Base-by-base conservation (phyloP, 441 rosid genomes). In the California macrophylla region DNA sequence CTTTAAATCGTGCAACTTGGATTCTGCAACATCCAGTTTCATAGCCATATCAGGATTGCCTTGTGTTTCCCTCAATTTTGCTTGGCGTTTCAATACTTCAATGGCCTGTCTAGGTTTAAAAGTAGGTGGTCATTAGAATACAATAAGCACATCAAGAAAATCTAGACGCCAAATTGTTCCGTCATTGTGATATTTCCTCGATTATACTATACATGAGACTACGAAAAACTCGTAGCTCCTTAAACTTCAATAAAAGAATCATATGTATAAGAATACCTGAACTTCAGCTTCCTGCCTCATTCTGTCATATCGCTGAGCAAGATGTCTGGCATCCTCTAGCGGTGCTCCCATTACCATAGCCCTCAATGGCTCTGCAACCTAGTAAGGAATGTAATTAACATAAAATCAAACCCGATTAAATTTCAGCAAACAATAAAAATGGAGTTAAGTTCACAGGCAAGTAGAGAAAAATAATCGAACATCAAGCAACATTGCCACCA, bases 291-390 rank as follows among this genome's bases (percentile, higher is more conserved):
- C 97, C 77, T 90, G 94, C 67, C 97, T 84, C 87, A 93, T 81
- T 75, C 93, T 82, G 74, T 89, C 92, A 77, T 89, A 91, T 38
- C 93, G 89, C 64, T 89, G 96, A 66, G 97, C 91, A 83, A 93
- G 90, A 85, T 90, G 97, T 13, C 97, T 84, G 10, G 97, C 98
- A 80, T 93, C 98, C 73, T 91, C 97, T 73, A 91, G 72, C 3
- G 96, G 97, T 76, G 97, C 88, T 79, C 93, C 98, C 87, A 80
- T 85, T 62, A 91, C 92, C 97, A 91, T 91, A 61, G 93, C 90
- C 75, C 96, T 85, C 69, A 93, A 72, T 70, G 98, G 96, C 79
- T 91, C 98, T 65, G 97, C 96, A 69, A 93, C 90, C 96, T 91
- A 82, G 72, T 50, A 76, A 68, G 62, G 24, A 75, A 75, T 69